These are phyloP conservation scores for Pseudotulostoma volvatum DNA, from an alignment of 495 filamentous ascomycete species.

Conservation along the genomic window DNA sequence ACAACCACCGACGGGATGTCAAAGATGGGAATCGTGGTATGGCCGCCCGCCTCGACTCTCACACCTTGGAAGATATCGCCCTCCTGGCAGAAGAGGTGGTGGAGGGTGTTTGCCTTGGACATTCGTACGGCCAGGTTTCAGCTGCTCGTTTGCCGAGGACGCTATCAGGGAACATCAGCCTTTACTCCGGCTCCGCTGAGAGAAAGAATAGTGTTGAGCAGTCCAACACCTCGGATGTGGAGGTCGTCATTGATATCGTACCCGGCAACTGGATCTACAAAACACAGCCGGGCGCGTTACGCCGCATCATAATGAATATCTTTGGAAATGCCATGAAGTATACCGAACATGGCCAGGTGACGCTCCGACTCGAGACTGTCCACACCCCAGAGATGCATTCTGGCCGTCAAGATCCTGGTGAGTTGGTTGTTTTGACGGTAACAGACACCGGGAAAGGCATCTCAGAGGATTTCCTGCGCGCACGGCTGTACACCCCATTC, in stretches of 20 bases:
- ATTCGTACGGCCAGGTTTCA: conserved; percentile 21
- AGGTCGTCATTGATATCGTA: conserved; percentile 49
- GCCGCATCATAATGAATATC: conserved; percentile 66
- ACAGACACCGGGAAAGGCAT: conserved; percentile 62
- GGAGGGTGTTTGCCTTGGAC: conserved; percentile 37
- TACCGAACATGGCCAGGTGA: conserved; percentile 48
- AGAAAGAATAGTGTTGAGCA: conserved; percentile 3
- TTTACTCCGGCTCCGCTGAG: conserved; percentile 1
- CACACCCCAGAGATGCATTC: conserved; percentile 13
- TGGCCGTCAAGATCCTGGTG: conserved; percentile 19
- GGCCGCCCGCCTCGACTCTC: conserved; percentile 28
- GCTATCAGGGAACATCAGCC: no score
- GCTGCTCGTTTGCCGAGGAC: conserved; percentile 14
- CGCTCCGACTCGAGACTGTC: conserved; percentile 36
- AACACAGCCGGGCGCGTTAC: conserved; percentile 54
- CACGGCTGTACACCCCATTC: conserved; percentile 55
- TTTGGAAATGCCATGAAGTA: conserved; percentile 77
- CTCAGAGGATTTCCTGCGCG: conserved; percentile 51
- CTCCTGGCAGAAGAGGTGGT: conserved; percentile 34
- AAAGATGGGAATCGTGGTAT: conserved; percentile 18
- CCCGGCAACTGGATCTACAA: conserved; percentile 44
- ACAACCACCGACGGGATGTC: conserved; percentile 1
- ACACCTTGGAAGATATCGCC: conserved; percentile 26
- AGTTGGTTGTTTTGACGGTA: conserved; percentile 35
- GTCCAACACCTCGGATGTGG: conserved; percentile 19